Evolutionary conservation across 371 early-diverging fungal species (phyloP), one percentile per base, ranked within the genome.

Genomic region (Apophysomyces ossiformis): DNA sequence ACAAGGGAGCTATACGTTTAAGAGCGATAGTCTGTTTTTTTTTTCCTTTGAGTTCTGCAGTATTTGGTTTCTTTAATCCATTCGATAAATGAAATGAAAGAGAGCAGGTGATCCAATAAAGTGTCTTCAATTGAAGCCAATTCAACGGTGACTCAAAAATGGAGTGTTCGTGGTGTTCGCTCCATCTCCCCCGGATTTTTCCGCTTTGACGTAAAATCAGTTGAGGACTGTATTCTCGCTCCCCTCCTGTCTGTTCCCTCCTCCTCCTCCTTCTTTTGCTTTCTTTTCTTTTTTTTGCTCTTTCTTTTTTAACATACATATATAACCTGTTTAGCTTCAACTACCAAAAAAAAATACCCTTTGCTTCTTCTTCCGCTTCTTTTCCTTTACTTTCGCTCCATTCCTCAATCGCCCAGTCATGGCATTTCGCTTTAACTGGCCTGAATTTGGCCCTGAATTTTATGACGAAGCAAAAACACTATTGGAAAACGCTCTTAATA

Each of bases 391-490:
- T 21, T 16, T 21, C 47, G 5, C 47, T 46, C 18, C 57, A 26
- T 57, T 57, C 8, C 46, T 12, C 13, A 45, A 6, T n/a, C 16
- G 0, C 46, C 46, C 1, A n/a, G 46, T 13, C 54, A 97, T 97
- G 98, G 89, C 95, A 21, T 98, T 98, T 82, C 92, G 92, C 67
- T 95, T 99, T 81, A 94, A 92, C 78, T 99, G 98, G 98, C 92
- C 95, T 9, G 85, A 89, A 54, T 98, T 99, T 76, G 89, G 90
- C 66, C 70, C 80, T 37, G 92, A 90, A 69, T 95, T 97, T 73
- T 87, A 93, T 64, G 87, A 87, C n/a, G 88, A 92, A 70, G 96
- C 96, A 18, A 86, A 89, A 75, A 78, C 84, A 56, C 90, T 93
- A 76, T 86, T 99, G 54, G 92, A 95, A 43, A 84, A 81, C 13